Base-by-base conservation (phyloP, 192 early-diverging fungal genomes). In the Backusella mclennaniae region DNA sequence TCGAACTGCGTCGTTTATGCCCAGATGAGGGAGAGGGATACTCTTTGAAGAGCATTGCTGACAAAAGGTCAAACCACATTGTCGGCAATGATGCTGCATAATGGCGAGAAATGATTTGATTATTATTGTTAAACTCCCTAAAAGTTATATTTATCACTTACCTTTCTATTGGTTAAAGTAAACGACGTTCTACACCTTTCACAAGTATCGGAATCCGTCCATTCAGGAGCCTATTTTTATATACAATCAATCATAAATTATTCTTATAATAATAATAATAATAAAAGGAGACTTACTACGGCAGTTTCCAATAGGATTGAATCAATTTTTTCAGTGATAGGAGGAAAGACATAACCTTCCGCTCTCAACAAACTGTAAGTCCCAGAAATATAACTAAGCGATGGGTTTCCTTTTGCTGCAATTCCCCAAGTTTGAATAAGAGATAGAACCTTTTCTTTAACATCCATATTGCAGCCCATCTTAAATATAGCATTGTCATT, bases 141-240 rank as follows among this genome's bases (percentile, higher is more conserved):
- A 63, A 63, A 23, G 26, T 12, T 29, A 12, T 63, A 29, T 63
- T 63, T 63, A 56, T 56, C 66, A 12, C 26, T 8, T 76, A 85
- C 84, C 80, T 98, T 98, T 73, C 98, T 89, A 83, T 97, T 98
- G 67, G 96, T 95, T 17, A 96, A 87, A 17, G 97, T 98, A 76
- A 99, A 99, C 6, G 84, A 76, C 2, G 94, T 93, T 71, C 98
- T 88, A 82, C 98, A 99, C 46, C 98, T 88, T 86, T 92, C 93
- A 82, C 98, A 99, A n/a, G 95, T 89, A 71, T 95, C 92, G 42
- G 93, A 94, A 80, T 98, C 97, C 14, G 93, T 92, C 98, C 98
- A 99, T 79, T 95, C 96, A 35, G 98, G 97, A 23, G 98, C 90
- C 94, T 95, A 79, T 74, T 74, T 15, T 63, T 39, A 14, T 15